These are phyloP conservation scores for Geranomyces variabilis DNA, from an alignment of 192 early-diverging fungal genomes.

Conservation along the genomic window DNA sequence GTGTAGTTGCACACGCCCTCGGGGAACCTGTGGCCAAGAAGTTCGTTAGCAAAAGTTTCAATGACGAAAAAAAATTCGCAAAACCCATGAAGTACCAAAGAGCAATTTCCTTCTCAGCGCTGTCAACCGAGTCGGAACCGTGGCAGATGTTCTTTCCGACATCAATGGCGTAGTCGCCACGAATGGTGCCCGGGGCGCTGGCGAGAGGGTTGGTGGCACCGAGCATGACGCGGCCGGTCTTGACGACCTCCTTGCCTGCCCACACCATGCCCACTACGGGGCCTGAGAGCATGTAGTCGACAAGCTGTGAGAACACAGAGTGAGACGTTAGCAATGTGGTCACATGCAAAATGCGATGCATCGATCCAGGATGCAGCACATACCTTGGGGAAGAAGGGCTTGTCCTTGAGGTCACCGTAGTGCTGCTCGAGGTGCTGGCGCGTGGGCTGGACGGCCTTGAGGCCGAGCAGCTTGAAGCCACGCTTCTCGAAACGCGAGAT, in stretches of 20 bases:
- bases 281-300: slow-evolving; percentile 83
- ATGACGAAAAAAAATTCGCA: neutral
- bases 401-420: slow-evolving; percentile 77
- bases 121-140: slow-evolving; percentile 87
- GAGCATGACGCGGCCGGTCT: slow-evolving; percentile 84
- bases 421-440: slow-evolving; percentile 74
- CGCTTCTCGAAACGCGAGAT: slow-evolving; percentile 90
- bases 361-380: no score
- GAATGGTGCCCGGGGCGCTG: slow-evolving; percentile 86
- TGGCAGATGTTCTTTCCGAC: slow-evolving; percentile 87
- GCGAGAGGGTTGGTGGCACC: slow-evolving; percentile 90
- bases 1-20: slow-evolving; percentile 64
- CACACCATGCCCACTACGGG: slow-evolving; percentile 97
- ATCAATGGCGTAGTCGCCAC: slow-evolving; percentile 91
- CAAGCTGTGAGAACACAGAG: no score
- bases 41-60: slow-evolving; percentile 29
- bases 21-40: slow-evolving; percentile 83
- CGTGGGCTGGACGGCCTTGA: slow-evolving; percentile 71
- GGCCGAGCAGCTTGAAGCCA: slow-evolving; percentile 86
- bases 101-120: slow-evolving; percentile 84
- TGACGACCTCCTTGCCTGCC: slow-evolving; percentile 87
- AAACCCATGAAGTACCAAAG: slow-evolving; percentile 35
- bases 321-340: no score
- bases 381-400: slow-evolving; percentile 91
- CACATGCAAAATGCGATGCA: no score